These are phyloP conservation scores for Xylariaceae sp. DNA, from an alignment of 2,329 filamentous ascomycete genomes.

Conservation along the genomic window DNA sequence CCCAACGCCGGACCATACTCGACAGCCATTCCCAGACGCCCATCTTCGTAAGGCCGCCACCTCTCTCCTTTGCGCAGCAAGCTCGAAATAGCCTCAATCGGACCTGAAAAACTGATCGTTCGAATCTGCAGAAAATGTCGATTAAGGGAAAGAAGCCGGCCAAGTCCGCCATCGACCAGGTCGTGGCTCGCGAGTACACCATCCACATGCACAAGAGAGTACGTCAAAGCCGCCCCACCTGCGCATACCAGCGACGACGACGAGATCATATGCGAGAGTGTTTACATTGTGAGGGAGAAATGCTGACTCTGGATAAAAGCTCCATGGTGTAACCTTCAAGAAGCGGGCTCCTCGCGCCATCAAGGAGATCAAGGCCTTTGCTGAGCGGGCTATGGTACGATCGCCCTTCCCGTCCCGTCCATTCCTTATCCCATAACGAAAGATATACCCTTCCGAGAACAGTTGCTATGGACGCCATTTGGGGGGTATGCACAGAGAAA, in stretches of 20 bases:
- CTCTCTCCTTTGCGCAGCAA: slow-evolving; percentile 2
- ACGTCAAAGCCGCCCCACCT: slow-evolving; percentile 45
- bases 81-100: slow-evolving; percentile 8
- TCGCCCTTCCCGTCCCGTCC: slow-evolving; percentile 10
- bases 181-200: slow-evolving; percentile 99
- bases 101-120: slow-evolving; percentile 10
- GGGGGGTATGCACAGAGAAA: background rate
- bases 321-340: slow-evolving; percentile 98
- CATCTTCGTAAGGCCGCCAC: slow-evolving; percentile 24
- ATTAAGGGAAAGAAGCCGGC: slow-evolving; percentile 59
- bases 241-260: background rate
- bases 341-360: slow-evolving; percentile 97
- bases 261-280: background rate
- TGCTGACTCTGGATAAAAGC: slow-evolving; percentile 50
- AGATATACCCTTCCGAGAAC: background rate
- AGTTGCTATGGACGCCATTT: background rate
- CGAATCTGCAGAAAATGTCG: slow-evolving; percentile 49
- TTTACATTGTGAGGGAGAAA: slow-evolving; percentile 4
- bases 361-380: slow-evolving; percentile 99
- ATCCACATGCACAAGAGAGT: slow-evolving; percentile 99
- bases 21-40: slow-evolving; percentile 27
- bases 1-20: slow-evolving; percentile 25
- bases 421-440: background rate
- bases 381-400: slow-evolving; percentile 91
- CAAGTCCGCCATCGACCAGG: slow-evolving; percentile 96